A percentile compares a stretch with the other conserved stretches of the same genome.
phyloP scores from a whole-genome alignment of 805 yeast genomes.

The Metschnikowia henanensis region DNA sequence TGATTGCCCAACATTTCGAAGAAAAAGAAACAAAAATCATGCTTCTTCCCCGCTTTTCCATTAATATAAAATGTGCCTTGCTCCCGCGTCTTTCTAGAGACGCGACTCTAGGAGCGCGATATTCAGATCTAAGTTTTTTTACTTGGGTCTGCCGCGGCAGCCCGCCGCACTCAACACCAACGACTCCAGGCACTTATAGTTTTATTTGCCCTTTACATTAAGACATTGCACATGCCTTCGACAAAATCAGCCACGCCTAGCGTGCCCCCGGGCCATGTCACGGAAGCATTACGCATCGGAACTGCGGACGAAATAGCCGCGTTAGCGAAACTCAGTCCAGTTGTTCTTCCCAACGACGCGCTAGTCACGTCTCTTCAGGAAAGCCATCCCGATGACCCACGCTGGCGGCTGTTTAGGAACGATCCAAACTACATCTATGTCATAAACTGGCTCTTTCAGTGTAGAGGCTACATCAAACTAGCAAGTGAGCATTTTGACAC shows the following conservation, averaged over 20 bases:
- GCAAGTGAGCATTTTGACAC: conserved; percentile 54
- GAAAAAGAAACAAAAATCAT: no score
- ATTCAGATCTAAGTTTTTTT: neutral
- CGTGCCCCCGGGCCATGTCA: conserved; percentile 17
- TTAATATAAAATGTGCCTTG: neutral
- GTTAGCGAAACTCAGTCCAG: conserved; percentile 16
- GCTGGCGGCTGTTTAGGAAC: conserved; percentile 21
- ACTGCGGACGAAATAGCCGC: conserved; percentile 16
- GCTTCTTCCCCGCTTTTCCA: neutral
- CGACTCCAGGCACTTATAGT: no score
- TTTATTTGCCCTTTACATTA: neutral
- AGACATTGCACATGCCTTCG: conserved; percentile 5
- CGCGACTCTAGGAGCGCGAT: neutral
- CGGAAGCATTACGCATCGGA: conserved; percentile 14
- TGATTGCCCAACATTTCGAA: no score
- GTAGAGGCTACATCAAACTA: conserved; percentile 52
- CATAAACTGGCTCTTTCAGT: conserved; percentile 57
- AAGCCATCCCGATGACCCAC: conserved; percentile 16
- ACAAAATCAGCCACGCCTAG: conserved; percentile 15
- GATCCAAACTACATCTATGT: conserved; percentile 24
- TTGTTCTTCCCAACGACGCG: conserved; percentile 16
- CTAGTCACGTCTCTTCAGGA: conserved; percentile 15
- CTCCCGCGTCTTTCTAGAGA: neutral
- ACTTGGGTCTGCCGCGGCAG: neutral
- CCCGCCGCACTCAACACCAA: neutral